Evolutionary conservation across 23 red algal genomes (phyloP).

Genomic region (Gracilaria gracilis): DNA sequence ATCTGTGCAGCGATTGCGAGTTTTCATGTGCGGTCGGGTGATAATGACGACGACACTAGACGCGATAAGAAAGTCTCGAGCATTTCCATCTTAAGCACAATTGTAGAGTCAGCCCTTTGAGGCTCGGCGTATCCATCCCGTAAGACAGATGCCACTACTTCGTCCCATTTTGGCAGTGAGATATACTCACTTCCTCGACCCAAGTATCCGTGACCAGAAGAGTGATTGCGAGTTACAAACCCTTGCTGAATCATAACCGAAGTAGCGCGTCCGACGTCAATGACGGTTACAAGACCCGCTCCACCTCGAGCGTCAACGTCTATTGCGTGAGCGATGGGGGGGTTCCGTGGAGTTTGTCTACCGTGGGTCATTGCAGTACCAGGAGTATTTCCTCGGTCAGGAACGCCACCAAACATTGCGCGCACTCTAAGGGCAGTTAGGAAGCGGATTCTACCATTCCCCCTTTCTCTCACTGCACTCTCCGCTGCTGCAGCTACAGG

Average conservation of each 20-base stretch:
- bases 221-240: conserved; percentile 31
- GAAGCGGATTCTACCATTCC: conserved; percentile 71
- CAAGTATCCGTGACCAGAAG: conserved; percentile 13
- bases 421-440: conserved; percentile 81
- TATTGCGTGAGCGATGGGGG: conserved; percentile 58
- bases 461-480: conserved; percentile 67
- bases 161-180: conserved; percentile 70
- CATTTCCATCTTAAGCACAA: conserved; percentile 70
- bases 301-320: conserved; percentile 78
- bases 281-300: conserved; percentile 67
- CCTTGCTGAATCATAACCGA: conserved; percentile 83
- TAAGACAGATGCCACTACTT: conserved; percentile 49
- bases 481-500: conserved; percentile 81
- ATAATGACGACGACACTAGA: conserved; percentile 53
- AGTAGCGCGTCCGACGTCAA: conserved; percentile 86
- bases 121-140: conserved; percentile 53
- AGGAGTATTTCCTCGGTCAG: conserved; percentile 13
- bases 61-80: conserved; percentile 66
- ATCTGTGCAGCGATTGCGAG: conserved; percentile 37
- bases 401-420: conserved; percentile 58
- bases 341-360: not conserved
- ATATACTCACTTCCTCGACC: conserved; percentile 59
- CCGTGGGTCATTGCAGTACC: not conserved
- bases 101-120: conserved; percentile 69
- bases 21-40: conserved; percentile 29